Conservation (phyloP, 2,329 filamentous ascomycete genomes). For the Aspergillus amoenus region DNA sequence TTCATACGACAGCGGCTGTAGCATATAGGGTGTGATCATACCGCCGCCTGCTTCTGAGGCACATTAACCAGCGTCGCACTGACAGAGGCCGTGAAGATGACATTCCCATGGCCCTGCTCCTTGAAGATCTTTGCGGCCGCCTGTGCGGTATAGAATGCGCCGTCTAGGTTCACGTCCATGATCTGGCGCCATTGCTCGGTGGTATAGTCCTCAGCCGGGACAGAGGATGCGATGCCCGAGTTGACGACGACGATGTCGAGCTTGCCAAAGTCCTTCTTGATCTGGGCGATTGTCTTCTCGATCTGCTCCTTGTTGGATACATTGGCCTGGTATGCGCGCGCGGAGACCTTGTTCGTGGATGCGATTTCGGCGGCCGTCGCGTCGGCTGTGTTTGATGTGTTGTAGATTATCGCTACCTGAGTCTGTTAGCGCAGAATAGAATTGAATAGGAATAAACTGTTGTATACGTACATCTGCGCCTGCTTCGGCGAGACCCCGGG, state of each 20-base stretch:
- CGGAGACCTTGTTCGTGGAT: conserved; percentile 25
- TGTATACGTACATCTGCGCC: conserved; percentile 33
- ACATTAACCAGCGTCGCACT: conserved; percentile 41
- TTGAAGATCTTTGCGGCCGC: conserved; percentile 40
- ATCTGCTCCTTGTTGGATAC: conserved; percentile 33
- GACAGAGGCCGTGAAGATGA: conserved; percentile 42
- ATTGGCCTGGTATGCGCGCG: conserved; percentile 36
- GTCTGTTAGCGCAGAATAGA: too few species aligned
- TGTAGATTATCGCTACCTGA: conserved; percentile 36
- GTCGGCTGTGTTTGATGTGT: conserved; percentile 25
- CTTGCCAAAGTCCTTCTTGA: conserved; percentile 42
- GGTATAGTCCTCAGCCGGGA: conserved; percentile 41
- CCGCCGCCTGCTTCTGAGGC: conserved; percentile 39
- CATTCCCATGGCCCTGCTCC: conserved; percentile 30
- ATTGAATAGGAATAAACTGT: too few species aligned
- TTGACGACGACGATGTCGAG: conserved; percentile 50
- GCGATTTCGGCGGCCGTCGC: conserved; percentile 27
- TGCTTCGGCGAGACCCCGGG: conserved; percentile 39
- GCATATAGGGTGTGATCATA: conserved; percentile 10
- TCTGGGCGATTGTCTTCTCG: conserved; percentile 30
- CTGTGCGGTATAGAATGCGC: conserved; percentile 40
- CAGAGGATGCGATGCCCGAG: conserved; percentile 34
- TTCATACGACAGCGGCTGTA: neutral
- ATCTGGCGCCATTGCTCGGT: conserved; percentile 42
- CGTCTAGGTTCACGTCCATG: conserved; percentile 40